Evolutionary conservation across 2,329 filamentous ascomycete species (phyloP).

Genomic region (Curvularia eragrostidis): DNA sequence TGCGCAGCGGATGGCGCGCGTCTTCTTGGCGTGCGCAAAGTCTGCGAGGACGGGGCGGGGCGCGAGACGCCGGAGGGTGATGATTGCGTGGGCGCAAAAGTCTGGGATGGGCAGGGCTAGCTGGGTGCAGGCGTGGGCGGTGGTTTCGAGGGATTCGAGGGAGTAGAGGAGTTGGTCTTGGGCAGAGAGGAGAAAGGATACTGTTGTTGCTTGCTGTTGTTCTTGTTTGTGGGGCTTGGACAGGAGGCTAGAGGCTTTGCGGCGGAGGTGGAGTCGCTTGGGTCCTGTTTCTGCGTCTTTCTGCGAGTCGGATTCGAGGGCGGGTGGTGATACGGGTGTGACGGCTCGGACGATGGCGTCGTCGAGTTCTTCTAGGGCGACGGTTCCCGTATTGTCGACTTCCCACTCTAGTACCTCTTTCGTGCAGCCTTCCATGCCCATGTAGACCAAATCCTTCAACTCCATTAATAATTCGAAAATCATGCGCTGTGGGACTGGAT

Average conservation of each 20-base stretch:
- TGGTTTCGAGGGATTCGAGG: slow-evolving; percentile 46
- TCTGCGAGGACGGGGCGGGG: slow-evolving; percentile 35
- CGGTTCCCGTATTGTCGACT: slow-evolving; percentile 29
- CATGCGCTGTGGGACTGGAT: slow-evolving; percentile 42
- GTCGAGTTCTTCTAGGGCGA: slow-evolving; percentile 42
- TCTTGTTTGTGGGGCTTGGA: slow-evolving; percentile 1
- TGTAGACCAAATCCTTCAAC: slow-evolving; percentile 41
- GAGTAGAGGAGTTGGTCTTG: slow-evolving; percentile 36
- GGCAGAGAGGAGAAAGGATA: slow-evolving; percentile 31
- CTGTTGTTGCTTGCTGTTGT: not conserved
- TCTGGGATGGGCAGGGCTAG: slow-evolving; percentile 36
- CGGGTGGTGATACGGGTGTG: slow-evolving; percentile 18
- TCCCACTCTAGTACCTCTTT: slow-evolving; percentile 43
- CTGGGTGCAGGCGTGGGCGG: slow-evolving; percentile 36
- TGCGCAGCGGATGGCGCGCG: slow-evolving; percentile 25
- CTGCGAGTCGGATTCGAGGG: slow-evolving; percentile 4
- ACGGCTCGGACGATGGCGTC: slow-evolving; percentile 35
- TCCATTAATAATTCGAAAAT: slow-evolving; percentile 47
- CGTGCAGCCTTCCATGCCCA: slow-evolving; percentile 36
- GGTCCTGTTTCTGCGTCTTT: slow-evolving; percentile 13
- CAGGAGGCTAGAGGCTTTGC: slow-evolving; percentile 26
- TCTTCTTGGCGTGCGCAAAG: slow-evolving; percentile 28
- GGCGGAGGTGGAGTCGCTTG: slow-evolving; percentile 23
- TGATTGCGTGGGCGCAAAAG: slow-evolving; percentile 42
- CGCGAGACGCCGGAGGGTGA: slow-evolving; percentile 39